Conservation (phyloP, 148 eudicot genomes). For the Bassia scoparia region DNA sequence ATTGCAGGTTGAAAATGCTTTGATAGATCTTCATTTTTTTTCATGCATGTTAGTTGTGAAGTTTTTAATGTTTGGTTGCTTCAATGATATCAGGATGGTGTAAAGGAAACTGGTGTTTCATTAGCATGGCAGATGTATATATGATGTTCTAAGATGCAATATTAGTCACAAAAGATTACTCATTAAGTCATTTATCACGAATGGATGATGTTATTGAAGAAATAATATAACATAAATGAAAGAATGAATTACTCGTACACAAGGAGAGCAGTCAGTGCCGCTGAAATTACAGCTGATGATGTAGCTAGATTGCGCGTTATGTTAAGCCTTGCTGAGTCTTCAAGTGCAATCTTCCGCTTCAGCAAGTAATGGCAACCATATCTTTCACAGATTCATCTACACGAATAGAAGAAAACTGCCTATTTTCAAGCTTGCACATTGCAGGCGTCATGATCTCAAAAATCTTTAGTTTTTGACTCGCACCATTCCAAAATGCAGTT, state of each 20-base stretch:
- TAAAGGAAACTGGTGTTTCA: conserved; percentile 89
- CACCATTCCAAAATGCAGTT: conserved; percentile 92
- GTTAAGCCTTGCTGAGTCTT: neutral
- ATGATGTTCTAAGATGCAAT: neutral
- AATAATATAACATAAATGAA: conserved; percentile 1
- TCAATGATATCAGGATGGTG: conserved; percentile 67
- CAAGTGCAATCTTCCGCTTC: neutral
- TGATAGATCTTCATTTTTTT: conserved; percentile 7
- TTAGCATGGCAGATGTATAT: conserved; percentile 47
- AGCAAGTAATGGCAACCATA: neutral
- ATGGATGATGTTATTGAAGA: neutral
- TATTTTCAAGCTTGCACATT: conserved; percentile 19
- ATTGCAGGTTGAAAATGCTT: conserved; percentile 55
- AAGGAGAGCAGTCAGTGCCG: neutral
- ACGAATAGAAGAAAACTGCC: neutral
- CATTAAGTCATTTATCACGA: neutral
- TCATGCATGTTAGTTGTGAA: conserved; percentile 14
- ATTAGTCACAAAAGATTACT: neutral
- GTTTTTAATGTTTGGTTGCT: conserved; percentile 10
- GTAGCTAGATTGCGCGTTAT: neutral
- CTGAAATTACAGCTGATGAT: neutral
- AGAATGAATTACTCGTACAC: conserved; percentile 2
- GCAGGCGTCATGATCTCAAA: conserved; percentile 35
- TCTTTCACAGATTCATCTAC: neutral
- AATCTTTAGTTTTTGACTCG: conserved; percentile 42